Evolutionary conservation across 2,329 filamentous ascomycete genomes (phyloP).

Genomic region (Alternaria triticimaculans): DNA sequence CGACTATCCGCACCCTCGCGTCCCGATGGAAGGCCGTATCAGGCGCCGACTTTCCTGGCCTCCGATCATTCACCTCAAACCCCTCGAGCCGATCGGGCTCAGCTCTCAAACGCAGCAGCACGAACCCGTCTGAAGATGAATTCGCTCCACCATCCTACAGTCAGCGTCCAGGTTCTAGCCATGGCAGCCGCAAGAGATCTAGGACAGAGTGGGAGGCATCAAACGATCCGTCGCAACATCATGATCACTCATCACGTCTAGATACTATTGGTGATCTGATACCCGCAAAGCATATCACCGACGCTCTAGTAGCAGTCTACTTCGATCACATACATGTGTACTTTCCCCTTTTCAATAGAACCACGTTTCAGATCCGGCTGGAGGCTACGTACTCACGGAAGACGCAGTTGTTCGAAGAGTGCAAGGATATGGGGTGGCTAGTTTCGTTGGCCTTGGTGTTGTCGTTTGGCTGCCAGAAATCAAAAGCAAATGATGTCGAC

Average conservation of each 20-base stretch:
- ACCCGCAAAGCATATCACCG: conserved; percentile 46
- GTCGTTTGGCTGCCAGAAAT: conserved; percentile 51
- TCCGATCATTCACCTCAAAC: conserved; percentile 14
- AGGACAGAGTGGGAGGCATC: conserved; percentile 23
- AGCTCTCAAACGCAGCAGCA: conserved; percentile 18
- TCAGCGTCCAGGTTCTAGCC: conserved; percentile 6
- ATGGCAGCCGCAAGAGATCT: conserved; percentile 25
- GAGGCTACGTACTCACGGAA: conserved; percentile 48
- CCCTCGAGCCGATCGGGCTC: conserved; percentile 6
- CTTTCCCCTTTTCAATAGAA: conserved; percentile 50
- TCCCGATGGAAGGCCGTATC: conserved; percentile 29
- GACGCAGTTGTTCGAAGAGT: conserved; percentile 27
- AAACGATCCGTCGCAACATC: conserved; percentile 15
- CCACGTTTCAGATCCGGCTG: conserved; percentile 50
- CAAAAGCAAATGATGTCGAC: conserved; percentile 41
- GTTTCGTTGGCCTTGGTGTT: conserved; percentile 52
- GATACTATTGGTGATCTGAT: conserved; percentile 35
- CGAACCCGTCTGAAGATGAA: conserved; percentile 29
- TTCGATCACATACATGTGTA: conserved; percentile 50
- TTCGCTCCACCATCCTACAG: conserved; percentile 13
- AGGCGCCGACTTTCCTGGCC: conserved; percentile 12
- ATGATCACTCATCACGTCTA: background rate
- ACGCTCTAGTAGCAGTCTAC: conserved; percentile 50
- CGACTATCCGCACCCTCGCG: conserved; percentile 27
- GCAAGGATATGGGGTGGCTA: conserved; percentile 52